These are phyloP conservation scores for Tuber magnatum DNA, from an alignment of 495 filamentous ascomycete species.

Conservation along the genomic window DNA sequence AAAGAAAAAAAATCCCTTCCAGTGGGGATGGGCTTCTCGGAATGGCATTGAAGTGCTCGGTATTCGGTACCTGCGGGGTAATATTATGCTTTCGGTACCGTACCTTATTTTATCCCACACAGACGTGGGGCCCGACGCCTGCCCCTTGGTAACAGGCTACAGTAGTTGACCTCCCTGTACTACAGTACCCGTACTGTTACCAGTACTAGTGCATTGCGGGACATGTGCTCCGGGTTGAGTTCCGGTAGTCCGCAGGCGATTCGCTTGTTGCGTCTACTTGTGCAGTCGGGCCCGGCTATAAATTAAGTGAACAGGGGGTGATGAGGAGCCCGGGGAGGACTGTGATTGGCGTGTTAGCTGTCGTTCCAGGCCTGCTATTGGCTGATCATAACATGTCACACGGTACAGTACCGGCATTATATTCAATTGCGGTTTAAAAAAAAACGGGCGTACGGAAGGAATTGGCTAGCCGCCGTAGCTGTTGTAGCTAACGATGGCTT, in stretches of 20 bases:
- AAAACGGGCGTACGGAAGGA: background rate
- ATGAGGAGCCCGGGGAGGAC: too few species aligned
- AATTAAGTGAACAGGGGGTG: too few species aligned
- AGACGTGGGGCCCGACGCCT: background rate
- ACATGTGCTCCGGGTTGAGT: background rate
- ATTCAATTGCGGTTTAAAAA: background rate
- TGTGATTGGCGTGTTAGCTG: too few species aligned
- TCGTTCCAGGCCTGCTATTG: too few species aligned
- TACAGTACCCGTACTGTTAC: background rate
- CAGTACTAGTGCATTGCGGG: background rate
- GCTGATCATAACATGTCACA: too few species aligned
- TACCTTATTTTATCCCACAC: background rate
- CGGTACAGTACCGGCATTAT: background rate
- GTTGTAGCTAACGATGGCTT: too few species aligned
- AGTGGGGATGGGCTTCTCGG: background rate
- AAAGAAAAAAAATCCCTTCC: background rate
- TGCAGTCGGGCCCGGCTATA: too few species aligned
- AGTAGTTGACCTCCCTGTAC: background rate
- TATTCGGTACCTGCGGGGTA: background rate
- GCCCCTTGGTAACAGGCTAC: background rate
- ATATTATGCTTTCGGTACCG: background rate
- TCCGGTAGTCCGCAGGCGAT: background rate
- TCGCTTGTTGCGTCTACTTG: background rate
- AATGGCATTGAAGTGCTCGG: background rate
- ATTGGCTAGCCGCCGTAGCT: background rate